Conservation (phyloP, 495 filamentous ascomycete species). For the Trichocladium antarcticum region DNA sequence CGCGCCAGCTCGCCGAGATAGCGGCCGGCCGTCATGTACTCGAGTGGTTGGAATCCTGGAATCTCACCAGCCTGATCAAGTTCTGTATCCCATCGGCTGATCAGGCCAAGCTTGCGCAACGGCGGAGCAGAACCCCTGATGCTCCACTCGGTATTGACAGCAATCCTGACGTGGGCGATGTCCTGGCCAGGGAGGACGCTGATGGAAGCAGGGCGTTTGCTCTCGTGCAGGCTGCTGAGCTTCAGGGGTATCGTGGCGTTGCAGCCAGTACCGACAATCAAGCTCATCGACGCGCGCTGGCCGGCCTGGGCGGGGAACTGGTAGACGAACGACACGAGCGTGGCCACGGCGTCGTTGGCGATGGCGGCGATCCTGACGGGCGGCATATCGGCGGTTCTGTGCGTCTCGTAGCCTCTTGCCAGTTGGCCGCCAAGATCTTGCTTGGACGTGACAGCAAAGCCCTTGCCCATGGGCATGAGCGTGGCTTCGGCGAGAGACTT, state of each 20-base stretch:
- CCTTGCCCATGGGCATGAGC: slow-evolving; percentile 81
- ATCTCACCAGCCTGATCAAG: slow-evolving; percentile 55
- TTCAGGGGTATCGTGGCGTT: slow-evolving; percentile 73
- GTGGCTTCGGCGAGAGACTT: slow-evolving; percentile 62
- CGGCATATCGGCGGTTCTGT: slow-evolving; percentile 43
- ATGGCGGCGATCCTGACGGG: slow-evolving; percentile 62
- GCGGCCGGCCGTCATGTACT: slow-evolving; percentile 77
- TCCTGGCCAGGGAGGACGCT: slow-evolving; percentile 51
- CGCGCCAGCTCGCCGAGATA: slow-evolving; percentile 78
- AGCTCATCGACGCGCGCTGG: slow-evolving; percentile 56
- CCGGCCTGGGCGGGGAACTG: slow-evolving; percentile 30
- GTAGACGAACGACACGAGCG: slow-evolving; percentile 66
- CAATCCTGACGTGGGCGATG: slow-evolving; percentile 46
- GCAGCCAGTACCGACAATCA: slow-evolving; percentile 74
- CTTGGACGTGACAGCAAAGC: slow-evolving; percentile 64
- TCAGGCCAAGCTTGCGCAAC: slow-evolving; percentile 50
- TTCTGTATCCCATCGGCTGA: slow-evolving; percentile 59
- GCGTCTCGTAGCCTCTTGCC: slow-evolving; percentile 52
- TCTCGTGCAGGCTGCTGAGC: slow-evolving; percentile 49
- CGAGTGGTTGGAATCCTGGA: slow-evolving; percentile 75
- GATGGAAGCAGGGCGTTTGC: slow-evolving; percentile 42
- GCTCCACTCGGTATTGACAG: slow-evolving; percentile 81
- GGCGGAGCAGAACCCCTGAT: slow-evolving; percentile 63
- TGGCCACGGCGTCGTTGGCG: slow-evolving; percentile 72
- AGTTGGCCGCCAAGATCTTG: slow-evolving; percentile 62